These are phyloP conservation scores for Chenopodium berlandieri DNA, from an alignment of 148 eudicot species.

Conservation along the genomic window DNA sequence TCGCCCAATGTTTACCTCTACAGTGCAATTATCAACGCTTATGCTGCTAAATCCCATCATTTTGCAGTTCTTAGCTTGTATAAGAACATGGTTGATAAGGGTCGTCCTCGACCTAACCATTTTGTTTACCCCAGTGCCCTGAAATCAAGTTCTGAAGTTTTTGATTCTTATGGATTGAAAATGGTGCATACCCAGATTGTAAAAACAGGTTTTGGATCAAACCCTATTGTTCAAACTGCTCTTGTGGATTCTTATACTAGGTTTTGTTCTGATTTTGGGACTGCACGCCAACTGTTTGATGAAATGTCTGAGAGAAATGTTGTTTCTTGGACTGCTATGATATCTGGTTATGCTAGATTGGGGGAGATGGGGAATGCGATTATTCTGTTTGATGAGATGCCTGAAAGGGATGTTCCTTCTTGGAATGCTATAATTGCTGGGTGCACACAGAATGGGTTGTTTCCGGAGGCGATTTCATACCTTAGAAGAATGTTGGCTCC, in stretches of 20 bases:
- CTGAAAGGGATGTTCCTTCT: conserved; percentile 58
- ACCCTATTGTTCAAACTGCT: conserved; percentile 74
- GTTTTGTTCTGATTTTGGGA: conserved; percentile 39
- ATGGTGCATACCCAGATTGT: conserved; percentile 64
- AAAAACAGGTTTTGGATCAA: conserved; percentile 53
- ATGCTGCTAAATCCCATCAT: conserved; percentile 38
- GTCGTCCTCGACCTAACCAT: conserved; percentile 44
- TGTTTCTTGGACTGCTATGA: conserved; percentile 76
- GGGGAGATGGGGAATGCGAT: conserved; percentile 65
- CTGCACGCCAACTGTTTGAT: conserved; percentile 61
- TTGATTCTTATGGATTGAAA: conserved; percentile 39
- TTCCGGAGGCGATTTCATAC: conserved; percentile 51
- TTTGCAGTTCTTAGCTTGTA: conserved; percentile 33
- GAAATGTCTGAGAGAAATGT: conserved; percentile 74
- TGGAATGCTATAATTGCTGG: conserved; percentile 83
- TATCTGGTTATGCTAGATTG: conserved; percentile 59
- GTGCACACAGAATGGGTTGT: conserved; percentile 68
- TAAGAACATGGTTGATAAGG: conserved; percentile 38
- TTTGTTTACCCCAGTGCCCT: conserved; percentile 55
- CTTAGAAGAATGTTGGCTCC: conserved; percentile 51
- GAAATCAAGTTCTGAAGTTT: conserved; percentile 47
- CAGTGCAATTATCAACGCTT: conserved; percentile 72
- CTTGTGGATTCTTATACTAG: conserved; percentile 54
- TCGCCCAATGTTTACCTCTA: conserved; percentile 64
- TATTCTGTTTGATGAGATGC: conserved; percentile 59